Base-by-base conservation (phyloP, 345 rosid genomes). In the Moringa oleifera region DNA sequence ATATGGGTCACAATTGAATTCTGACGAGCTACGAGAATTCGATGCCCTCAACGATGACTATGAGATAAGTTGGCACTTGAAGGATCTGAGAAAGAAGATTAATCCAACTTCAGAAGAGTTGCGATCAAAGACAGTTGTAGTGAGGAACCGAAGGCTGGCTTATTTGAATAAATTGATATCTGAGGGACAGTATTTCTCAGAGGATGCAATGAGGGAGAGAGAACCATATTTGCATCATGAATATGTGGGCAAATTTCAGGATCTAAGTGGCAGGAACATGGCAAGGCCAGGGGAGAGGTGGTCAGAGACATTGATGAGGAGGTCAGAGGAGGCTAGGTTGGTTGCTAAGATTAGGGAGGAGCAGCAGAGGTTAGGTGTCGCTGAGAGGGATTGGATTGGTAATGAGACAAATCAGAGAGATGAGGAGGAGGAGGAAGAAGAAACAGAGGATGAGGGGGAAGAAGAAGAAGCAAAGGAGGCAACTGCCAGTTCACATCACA, bases 171-270 rank as follows among this genome's bases (percentile, higher is more conserved):
- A 73, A 72, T 80, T 90, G 71, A 72, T 93, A 0, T 37, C 58
- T 24, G 95, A 82, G 7, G 97, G 97, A 23, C 80, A 73, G 20
- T 88, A 88, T 67, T 94, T 94, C 68, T 94, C 97, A 0, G 99
- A 94, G 79, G 99, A 94, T 58, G 86, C 90, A 6, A 94, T 94
- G 99, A 83, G 99, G 83, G 97, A 82, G 69, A 81, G 97, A 65
- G 92, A 90, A 71, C 99, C 97, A 6, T 90, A 94, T 78, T 75
- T 90, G 71, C 97, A 94, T 68, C 96, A 94, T 23, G 97, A 94
- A 79, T 88, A 86, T 66, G 81, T 94, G 2, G 99, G 99, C n/a
- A 94, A 83, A 77, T 94, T 88, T 77, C 95, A 90, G 87, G 97
- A 90, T 75, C 74, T 65, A 58, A 77, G 69, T 72, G 86, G 83